phyloP scores from a whole-genome alignment of 2,329 filamentous ascomycete genomes.

The Beauveria australis region DNA sequence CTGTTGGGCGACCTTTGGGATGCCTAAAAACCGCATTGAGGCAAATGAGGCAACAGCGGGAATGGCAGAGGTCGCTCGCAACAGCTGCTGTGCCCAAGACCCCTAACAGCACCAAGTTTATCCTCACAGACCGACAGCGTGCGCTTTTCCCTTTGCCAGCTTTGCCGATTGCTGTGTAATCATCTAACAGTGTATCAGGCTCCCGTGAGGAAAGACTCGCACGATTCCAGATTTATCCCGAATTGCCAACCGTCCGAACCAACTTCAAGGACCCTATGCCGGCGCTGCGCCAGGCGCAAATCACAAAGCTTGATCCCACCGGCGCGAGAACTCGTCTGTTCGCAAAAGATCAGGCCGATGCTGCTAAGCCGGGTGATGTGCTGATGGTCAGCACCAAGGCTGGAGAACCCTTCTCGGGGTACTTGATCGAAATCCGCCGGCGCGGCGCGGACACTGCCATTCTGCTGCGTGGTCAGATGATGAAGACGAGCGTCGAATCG shows the following conservation, averaged over 20 bases:
- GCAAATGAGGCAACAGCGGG: conserved; percentile 43
- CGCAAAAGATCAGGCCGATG: conserved; percentile 65
- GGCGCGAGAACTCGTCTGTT: conserved; percentile 79
- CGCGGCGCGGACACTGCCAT: conserved; percentile 86
- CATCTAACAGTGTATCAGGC: conserved; percentile 19
- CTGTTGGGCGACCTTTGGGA: conserved; percentile 58
- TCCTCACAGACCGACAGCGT: conserved; percentile 28
- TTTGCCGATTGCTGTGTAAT: neutral
- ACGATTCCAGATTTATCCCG: conserved; percentile 46
- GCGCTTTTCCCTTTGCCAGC: conserved; percentile 14
- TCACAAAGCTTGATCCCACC: conserved; percentile 71
- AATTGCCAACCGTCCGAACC: conserved; percentile 45
- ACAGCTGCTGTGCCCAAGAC: conserved; percentile 23
- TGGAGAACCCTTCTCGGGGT: conserved; percentile 83
- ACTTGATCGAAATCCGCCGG: conserved; percentile 77
- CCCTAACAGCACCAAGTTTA: conserved; percentile 17
- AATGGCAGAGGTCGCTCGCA: conserved; percentile 38
- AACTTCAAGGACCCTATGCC: conserved; percentile 60
- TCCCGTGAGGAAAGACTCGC: conserved; percentile 26
- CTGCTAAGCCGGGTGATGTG: conserved; percentile 79
- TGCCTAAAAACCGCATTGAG: conserved; percentile 60
- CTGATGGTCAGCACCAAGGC: conserved; percentile 75
- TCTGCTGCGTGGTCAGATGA: conserved; percentile 76
- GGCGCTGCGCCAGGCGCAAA: conserved; percentile 58
- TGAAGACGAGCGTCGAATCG: conserved; percentile 87